Conservation (phyloP, 257 asterid species). For the Solanum etuberosum region DNA sequence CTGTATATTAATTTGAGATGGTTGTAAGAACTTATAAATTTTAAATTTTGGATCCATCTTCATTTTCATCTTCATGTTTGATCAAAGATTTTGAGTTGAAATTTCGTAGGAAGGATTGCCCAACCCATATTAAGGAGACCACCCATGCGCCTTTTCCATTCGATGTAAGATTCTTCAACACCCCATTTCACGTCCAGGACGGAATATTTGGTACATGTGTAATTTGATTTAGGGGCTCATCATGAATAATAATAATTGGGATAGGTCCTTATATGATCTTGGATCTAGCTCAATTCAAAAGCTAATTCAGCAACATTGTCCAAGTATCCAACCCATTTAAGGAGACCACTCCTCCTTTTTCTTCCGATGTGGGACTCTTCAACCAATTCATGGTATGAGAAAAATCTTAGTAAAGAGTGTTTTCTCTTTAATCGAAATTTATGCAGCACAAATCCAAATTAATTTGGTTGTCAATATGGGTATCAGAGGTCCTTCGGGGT, state of each 20-base stretch:
- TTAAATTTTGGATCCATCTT: background rate
- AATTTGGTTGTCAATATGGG: background rate
- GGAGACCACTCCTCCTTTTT: too few species aligned
- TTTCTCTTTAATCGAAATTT: too few species aligned
- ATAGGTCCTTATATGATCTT: background rate
- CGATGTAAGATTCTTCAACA: background rate
- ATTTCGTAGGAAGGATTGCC: background rate
- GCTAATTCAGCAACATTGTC: background rate
- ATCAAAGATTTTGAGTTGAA: background rate
- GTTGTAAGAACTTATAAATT: background rate
- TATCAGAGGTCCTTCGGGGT: too few species aligned
- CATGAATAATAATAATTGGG: background rate
- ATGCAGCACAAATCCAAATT: too few species aligned
- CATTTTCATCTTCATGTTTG: accelerated
- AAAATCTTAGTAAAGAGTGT: background rate
- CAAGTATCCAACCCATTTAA: too few species aligned
- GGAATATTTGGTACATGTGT: accelerated
- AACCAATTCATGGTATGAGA: too few species aligned
- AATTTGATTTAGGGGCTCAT: background rate
- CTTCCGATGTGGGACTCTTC: background rate
- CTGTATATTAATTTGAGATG: background rate
- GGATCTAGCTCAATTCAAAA: background rate
- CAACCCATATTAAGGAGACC: background rate
- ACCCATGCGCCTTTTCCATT: too few species aligned
- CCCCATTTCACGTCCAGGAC: background rate